Evolutionary conservation across 2,329 filamentous ascomycete species (phyloP), one percentile per base, ranked within the genome.

Genomic region (Pseudocercospora ulei): DNA sequence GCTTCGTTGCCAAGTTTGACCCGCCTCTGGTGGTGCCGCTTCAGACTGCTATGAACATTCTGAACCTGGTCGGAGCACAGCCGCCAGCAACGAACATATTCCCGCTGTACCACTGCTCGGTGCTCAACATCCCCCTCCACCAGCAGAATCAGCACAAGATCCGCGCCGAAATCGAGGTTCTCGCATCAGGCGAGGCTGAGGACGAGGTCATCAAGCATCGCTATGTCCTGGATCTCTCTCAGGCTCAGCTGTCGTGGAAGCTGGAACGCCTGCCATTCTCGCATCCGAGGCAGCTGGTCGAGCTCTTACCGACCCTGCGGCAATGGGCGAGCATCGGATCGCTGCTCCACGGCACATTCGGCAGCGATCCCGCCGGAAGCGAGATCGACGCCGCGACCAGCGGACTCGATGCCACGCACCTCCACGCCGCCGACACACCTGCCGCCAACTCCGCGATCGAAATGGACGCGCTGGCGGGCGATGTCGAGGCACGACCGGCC

Each of bases 261-360:
- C 59, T 92, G 5, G 72, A 71, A 1, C 75, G 79, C 39, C 66
- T 90, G 19, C 76, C 82, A 0, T 88, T 92, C 54, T 75, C 76
- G 2, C 84, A 92, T 53, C 84, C 84, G 0, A 73, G 76, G 34
- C 82, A 92, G 55, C 64, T 92, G 3, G 65, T 87, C 4, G 70
- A 74, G 37, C 75, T 87, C 55, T 67, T 92, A n/a, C 82, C 83
- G 0, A 66, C 71, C 3, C 65, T 90, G 9, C 70, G 84, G 8
- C 83, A 90, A 57, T 90, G 84, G 54, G 79, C 80, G 0, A 76
- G 81, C 48, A 65, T 84, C 3, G 75, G 75, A 1, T 73, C 68
- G 0, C 60, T 90, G 2, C 66, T 88, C 3, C 64, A 56, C 71
- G 44, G 50, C 11, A 38, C 43, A 8, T 40, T 54, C 7, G 38